These are phyloP conservation scores for Erigeron canadensis DNA, from an alignment of 129 eudicot genomes.

Conservation along the genomic window DNA sequence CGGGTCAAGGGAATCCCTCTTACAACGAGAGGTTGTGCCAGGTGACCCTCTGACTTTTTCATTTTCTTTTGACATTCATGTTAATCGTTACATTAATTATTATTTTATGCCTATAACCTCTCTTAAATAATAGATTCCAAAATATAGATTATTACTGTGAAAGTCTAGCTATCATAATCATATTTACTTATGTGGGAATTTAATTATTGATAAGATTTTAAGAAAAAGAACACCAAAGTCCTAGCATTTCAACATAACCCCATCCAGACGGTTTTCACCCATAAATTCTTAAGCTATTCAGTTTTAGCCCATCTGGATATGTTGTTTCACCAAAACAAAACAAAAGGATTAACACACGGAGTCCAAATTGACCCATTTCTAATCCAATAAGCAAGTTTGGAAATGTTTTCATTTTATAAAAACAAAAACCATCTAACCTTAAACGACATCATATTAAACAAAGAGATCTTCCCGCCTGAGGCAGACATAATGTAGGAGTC, in stretches of 20 bases:
- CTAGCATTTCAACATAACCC: neutral
- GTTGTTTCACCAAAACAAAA: too few relatives aligned
- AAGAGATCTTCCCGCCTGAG: conserved; percentile 81
- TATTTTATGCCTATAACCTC: neutral
- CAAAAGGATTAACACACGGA: too few relatives aligned
- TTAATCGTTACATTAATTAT: neutral
- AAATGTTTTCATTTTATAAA: neutral
- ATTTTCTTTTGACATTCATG: neutral
- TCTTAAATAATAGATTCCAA: neutral
- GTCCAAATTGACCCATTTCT: too few relatives aligned
- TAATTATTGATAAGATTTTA: neutral
- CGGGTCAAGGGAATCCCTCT: neutral
- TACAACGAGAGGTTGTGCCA: neutral
- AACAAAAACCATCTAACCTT: conserved; percentile 40
- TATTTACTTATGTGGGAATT: neutral
- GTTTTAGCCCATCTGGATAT: too few relatives aligned
- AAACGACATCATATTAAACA: conserved; percentile 84
- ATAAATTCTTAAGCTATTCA: too few relatives aligned
- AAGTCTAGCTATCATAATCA: neutral
- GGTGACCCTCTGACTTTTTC: neutral
- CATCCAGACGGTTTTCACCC: neutral
- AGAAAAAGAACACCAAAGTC: neutral
- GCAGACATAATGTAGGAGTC: conserved; percentile 86
- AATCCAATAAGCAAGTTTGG: too few relatives aligned
- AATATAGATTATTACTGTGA: neutral